Evolutionary conservation across 148 eudicot genomes (phyloP).

Genomic region (Spergularia marina): DNA sequence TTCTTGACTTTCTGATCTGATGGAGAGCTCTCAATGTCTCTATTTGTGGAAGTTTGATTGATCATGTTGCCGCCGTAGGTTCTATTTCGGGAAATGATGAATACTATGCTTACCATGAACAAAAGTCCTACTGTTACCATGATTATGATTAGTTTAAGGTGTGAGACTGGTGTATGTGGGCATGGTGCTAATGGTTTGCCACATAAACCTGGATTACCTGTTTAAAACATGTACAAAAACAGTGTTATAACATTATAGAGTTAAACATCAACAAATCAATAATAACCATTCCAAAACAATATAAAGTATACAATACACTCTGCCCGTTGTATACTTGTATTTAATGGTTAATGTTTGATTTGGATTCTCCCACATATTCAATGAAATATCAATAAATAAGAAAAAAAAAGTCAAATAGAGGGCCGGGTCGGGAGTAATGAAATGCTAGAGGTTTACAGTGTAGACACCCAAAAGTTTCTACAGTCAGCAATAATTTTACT

Average conservation of each 20-base stretch:
- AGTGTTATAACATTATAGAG: not conserved
- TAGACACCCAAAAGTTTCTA: too few species aligned
- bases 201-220: constrained; percentile 48
- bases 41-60: constrained; percentile 1
- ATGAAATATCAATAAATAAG: too few species aligned
- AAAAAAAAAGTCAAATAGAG: too few species aligned
- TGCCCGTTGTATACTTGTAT: too few species aligned
- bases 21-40: constrained; percentile 22
- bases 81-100: constrained; percentile 19
- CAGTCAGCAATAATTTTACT: too few species aligned
- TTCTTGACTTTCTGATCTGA: constrained; percentile 18
- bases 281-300: too few species aligned
- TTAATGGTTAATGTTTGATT: too few species aligned
- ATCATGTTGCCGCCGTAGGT: not conserved
- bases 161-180: constrained; percentile 1
- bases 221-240: not conserved
- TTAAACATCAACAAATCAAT: too few species aligned
- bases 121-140: constrained; percentile 25
- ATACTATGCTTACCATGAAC: constrained; percentile 23
- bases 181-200: constrained; percentile 38
- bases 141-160: constrained; percentile 21
- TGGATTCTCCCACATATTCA: too few species aligned
- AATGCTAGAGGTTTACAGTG: too few species aligned
- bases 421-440: too few species aligned
- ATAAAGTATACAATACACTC: too few species aligned